Evolutionary conservation across 78 protist genomes (phyloP), one percentile per base, ranked within the genome.

Genomic region (Emiliania huxleyi): DNA sequence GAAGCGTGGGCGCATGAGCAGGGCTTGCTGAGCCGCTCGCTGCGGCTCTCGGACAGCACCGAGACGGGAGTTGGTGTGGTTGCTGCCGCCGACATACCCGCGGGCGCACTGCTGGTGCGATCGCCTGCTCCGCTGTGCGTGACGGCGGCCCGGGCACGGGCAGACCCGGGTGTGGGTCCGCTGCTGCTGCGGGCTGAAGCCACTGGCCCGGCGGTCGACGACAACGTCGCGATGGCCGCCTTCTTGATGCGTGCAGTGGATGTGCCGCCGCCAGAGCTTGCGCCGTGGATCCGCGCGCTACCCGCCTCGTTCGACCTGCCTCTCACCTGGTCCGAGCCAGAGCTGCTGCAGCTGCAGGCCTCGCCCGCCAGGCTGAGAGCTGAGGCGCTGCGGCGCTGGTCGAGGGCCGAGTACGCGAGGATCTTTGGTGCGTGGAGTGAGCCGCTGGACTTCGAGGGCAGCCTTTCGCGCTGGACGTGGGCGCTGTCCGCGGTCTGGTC

Each of bases 401-500:
- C 85, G 85, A 11, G 23, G 18, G 85, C 44, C 19, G 85, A 77
- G 46, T 40, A 21, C 5, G 48, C 2, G 22, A 45, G 85, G 22
- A 18, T 77, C n/a, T 21, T 77, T 33, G 22, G 35, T 29, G 18
- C 44, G 85, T 4, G 5, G 18, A 1, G 35, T 1, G 29, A 3
- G 19, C 37, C 46, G 2, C 23, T 15, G 29, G 46, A 18, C 2
- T 77, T 40, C 33, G 33, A 2, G 2, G 2, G 19, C 48, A 4
- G 21, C 46, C 33, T 18, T 4, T 21, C 15, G 35, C 25, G 46
- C 48, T 77, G 37, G 3, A 15, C 5, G n/a, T 77, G 46, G 48
- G 85, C 85, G 18, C 46, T 77, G 35, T 77, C 35, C 48, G 85
- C 85, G 46, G 85, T 77, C 4, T 77, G 85, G 85, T 40, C 48